phyloP scores from a whole-genome alignment of 768 basidiomycete genomes.

The Boletus rubescentipes region DNA sequence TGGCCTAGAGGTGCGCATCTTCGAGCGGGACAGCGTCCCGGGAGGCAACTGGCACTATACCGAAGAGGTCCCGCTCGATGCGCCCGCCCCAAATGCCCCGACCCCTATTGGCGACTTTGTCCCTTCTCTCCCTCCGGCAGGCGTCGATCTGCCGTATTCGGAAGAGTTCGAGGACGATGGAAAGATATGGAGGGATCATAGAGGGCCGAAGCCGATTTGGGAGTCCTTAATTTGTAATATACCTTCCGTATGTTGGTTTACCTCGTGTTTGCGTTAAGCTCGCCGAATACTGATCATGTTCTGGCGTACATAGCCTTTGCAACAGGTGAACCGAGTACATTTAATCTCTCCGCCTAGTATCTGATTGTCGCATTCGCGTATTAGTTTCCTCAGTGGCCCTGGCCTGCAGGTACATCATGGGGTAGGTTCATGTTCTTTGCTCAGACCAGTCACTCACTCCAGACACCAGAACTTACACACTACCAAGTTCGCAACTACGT shows the following conservation, averaged over 20 bases:
- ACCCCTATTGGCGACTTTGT: conserved; percentile 5
- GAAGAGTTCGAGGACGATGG: conserved; percentile 10
- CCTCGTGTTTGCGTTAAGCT: neutral
- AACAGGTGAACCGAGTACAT: neutral
- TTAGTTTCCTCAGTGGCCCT: conserved; percentile 17
- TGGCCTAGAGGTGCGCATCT: conserved; percentile 16
- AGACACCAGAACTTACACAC: conserved; percentile 31
- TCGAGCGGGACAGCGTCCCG: conserved; percentile 14
- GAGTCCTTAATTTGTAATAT: conserved; percentile 10
- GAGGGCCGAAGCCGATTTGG: conserved; percentile 15
- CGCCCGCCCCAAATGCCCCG: conserved; percentile 10
- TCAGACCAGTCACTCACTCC: neutral
- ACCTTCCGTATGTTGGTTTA: conserved; percentile 9
- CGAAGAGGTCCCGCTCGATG: conserved; percentile 13
- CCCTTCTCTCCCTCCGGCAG: conserved; percentile 8
- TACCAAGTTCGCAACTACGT: conserved; percentile 35
- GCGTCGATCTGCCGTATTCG: conserved; percentile 9
- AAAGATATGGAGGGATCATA: conserved; percentile 5
- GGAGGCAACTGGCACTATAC: conserved; percentile 19
- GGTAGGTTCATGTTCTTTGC: neutral
- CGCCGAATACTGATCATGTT: neutral
- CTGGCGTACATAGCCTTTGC: neutral
- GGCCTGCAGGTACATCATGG: conserved; percentile 16
- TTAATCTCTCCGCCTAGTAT: neutral
- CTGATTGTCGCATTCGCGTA: neutral